Percentiles rank a stretch among this genome's conserved stretches.
phyloP scores from a whole-genome alignment of 192 early-diverging fungal species.

The Cladochytrium replicatum region DNA sequence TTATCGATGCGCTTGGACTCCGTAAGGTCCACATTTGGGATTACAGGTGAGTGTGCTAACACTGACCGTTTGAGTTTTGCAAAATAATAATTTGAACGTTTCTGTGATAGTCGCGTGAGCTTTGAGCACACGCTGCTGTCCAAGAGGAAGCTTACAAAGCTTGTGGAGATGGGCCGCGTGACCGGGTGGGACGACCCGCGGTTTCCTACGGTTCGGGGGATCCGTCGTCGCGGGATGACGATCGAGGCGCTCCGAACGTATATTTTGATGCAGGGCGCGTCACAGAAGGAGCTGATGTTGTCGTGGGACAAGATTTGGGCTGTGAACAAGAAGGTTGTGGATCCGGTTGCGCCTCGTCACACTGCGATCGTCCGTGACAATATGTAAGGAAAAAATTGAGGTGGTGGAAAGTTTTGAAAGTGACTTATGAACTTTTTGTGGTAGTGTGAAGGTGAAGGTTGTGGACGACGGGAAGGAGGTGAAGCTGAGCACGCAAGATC shows the following conservation, averaged over 20 bases:
- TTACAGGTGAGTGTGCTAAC: conserved; percentile 44
- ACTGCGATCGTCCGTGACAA: conserved; percentile 62
- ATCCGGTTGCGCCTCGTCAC: conserved; percentile 88
- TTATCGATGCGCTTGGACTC: conserved; percentile 74
- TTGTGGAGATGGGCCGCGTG: conserved; percentile 80
- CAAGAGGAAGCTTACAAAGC: conserved; percentile 96
- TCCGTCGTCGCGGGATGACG: conserved; percentile 93
- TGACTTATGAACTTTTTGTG: conserved; percentile 7
- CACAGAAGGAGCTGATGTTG: conserved; percentile 80
- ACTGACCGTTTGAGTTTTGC: too few species aligned
- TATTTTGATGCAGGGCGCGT: conserved; percentile 96
- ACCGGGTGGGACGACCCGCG: conserved; percentile 51
- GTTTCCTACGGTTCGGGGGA: conserved; percentile 58
- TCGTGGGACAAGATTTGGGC: conserved; percentile 99
- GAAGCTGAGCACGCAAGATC: conserved; percentile 50
- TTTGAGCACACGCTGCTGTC: conserved; percentile 97
- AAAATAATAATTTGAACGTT: not conserved
- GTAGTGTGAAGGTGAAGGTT: conserved; percentile 53
- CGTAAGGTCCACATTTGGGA: conserved; percentile 92
- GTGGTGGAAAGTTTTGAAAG: conserved; percentile 8
- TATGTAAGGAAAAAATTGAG: conserved; percentile 35
- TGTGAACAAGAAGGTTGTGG: conserved; percentile 91
- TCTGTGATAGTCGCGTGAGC: conserved; percentile 60
- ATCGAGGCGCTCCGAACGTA: conserved; percentile 95
- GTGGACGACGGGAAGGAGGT: conserved; percentile 43